phyloP scores from a whole-genome alignment of 805 yeast genomes.

The Teunomyces tritomae region DNA sequence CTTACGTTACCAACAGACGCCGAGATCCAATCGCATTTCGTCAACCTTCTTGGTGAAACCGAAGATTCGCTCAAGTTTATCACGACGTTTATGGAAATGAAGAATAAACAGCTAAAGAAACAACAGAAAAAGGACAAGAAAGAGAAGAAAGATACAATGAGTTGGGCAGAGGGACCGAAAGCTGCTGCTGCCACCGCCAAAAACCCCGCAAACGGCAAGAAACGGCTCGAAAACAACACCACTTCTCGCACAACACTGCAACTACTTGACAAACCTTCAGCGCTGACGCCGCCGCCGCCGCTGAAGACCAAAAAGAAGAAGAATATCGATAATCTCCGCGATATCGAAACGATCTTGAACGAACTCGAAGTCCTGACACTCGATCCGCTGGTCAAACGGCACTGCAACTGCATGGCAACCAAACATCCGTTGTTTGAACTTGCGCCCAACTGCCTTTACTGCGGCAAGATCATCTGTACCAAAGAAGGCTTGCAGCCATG shows the following conservation, averaged over 20 bases:
- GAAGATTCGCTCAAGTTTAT: constrained; percentile 51
- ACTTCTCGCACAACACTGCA: constrained; percentile 47
- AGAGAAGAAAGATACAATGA: not conserved
- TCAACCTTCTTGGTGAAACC: constrained; percentile 56
- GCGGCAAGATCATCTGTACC: constrained; percentile 91
- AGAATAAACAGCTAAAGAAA: constrained; percentile 26
- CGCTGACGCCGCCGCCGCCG: constrained; percentile 12
- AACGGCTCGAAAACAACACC: constrained; percentile 9
- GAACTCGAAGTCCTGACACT: constrained; percentile 43
- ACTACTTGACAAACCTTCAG: constrained; percentile 28
- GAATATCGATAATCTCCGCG: constrained; percentile 54
- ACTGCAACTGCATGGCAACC: constrained; percentile 82
- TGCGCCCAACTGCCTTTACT: constrained; percentile 90
- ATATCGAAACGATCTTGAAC: constrained; percentile 60
- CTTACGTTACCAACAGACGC: constrained; percentile 44
- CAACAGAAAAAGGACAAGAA: constrained; percentile 8
- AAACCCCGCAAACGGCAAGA: constrained; percentile 2
- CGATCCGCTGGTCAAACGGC: constrained; percentile 17
- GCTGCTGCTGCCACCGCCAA: not conserved
- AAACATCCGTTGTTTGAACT: constrained; percentile 84
- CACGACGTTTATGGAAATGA: constrained; percentile 39
- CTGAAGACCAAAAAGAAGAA: constrained; percentile 35
- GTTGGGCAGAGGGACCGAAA: constrained; percentile 4
- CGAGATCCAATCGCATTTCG: constrained; percentile 51
- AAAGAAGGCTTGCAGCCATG: constrained; percentile 92